Evolutionary conservation across 306 rosid species (phyloP).

Genomic region (Trifolium fragiferum): DNA sequence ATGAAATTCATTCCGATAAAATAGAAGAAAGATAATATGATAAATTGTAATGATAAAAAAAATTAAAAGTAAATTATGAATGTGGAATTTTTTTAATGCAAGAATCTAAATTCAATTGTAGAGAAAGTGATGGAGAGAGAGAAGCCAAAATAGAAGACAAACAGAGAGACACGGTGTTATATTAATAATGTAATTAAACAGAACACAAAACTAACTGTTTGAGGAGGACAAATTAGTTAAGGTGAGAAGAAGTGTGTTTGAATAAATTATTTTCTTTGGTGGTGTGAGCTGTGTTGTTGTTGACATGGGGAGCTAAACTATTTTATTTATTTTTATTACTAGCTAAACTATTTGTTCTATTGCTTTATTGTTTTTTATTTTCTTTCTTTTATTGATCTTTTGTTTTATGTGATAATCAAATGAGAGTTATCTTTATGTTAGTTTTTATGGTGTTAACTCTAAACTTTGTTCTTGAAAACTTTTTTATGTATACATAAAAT

Average conservation of each 20-base stretch:
- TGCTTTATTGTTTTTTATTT: not conserved
- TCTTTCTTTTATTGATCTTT: too few relatives aligned
- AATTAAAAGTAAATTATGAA: too few relatives aligned
- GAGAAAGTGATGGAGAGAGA: slow-evolving; percentile 4
- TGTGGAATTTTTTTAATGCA: too few relatives aligned
- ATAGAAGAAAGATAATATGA: too few relatives aligned
- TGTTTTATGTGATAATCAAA: too few relatives aligned
- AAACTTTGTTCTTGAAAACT: too few relatives aligned
- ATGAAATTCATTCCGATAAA: too few relatives aligned
- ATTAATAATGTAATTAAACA: slow-evolving; percentile 34
- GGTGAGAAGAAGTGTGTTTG: slow-evolving; percentile 28
- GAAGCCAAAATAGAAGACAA: slow-evolving; percentile 19
- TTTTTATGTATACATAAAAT: too few relatives aligned
- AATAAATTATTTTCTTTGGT: slow-evolving; percentile 19
- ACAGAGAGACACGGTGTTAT: slow-evolving; percentile 19
- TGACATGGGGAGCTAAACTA: slow-evolving; percentile 53
- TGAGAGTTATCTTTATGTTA: too few relatives aligned
- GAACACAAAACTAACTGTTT: slow-evolving; percentile 22
- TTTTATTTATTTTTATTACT: too few relatives aligned
- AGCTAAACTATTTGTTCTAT: slow-evolving; percentile 6
- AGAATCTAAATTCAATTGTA: slow-evolving; percentile 34
- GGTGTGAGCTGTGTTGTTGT: slow-evolving; percentile 56
- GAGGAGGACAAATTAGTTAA: slow-evolving; percentile 41
- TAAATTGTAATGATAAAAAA: too few relatives aligned
- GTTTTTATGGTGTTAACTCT: too few relatives aligned